These are phyloP conservation scores for Mucor piriformis DNA, from an alignment of 371 early-diverging fungal species.

Conservation along the genomic window DNA sequence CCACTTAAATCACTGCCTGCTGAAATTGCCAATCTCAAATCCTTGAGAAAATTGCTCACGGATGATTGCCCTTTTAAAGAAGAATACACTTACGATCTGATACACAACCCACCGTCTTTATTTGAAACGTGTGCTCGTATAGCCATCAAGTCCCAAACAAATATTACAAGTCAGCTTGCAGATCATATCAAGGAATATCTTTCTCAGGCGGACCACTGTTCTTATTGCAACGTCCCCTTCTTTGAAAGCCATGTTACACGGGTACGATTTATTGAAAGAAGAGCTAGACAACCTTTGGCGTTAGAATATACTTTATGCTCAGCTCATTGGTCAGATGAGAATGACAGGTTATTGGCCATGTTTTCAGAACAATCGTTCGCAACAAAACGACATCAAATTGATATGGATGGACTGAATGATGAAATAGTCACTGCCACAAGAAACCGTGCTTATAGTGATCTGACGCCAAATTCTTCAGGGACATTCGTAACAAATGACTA, in stretches of 20 bases:
- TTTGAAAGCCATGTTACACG: slow-evolving; percentile 67
- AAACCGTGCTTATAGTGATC: slow-evolving; percentile 27
- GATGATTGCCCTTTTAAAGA: slow-evolving; percentile 52
- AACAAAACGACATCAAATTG: background rate
- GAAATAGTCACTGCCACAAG: slow-evolving; percentile 1
- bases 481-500: slow-evolving; percentile 1
- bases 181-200: slow-evolving; percentile 65
- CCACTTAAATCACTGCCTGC: slow-evolving; percentile 41
- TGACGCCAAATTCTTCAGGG: background rate
- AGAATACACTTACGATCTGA: slow-evolving; percentile 27
- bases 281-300: slow-evolving; percentile 37
- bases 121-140: slow-evolving; percentile 76
- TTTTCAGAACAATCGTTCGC: slow-evolving; percentile 14
- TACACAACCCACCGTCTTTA: slow-evolving; percentile 51
- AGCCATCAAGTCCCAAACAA: slow-evolving; percentile 65
- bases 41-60: slow-evolving; percentile 53
- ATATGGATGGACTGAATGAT: slow-evolving; percentile 24
- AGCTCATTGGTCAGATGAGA: slow-evolving; percentile 35
- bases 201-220: slow-evolving; percentile 64
- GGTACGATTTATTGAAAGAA: slow-evolving; percentile 62
- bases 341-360: slow-evolving; percentile 27
- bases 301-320: slow-evolving; percentile 32
- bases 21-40: slow-evolving; percentile 44
- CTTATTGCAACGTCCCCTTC: slow-evolving; percentile 84
- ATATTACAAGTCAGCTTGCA: slow-evolving; percentile 55